Percentiles rank a stretch among this genome's conserved stretches.
phyloP scores from a whole-genome alignment of 1,284 basidiomycete genomes.

The Ceratobasidium sp. region DNA sequence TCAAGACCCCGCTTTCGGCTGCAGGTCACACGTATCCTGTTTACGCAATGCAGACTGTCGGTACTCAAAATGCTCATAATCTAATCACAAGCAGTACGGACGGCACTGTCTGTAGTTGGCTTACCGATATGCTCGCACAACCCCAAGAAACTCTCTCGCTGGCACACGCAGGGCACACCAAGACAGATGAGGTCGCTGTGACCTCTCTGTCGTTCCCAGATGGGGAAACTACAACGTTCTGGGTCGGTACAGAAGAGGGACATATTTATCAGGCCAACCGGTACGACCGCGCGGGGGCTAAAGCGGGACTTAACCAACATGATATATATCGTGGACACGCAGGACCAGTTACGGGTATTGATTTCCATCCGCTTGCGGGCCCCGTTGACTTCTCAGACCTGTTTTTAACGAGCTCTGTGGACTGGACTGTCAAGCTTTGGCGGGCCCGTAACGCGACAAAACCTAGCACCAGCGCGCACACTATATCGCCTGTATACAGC shows the following conservation, averaged over 20 bases:
- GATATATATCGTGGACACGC: slow-evolving; percentile 93
- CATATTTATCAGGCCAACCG: slow-evolving; percentile 94
- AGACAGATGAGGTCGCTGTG: slow-evolving; percentile 94
- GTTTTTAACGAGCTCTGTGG: slow-evolving; percentile 89
- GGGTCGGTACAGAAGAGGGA: slow-evolving; percentile 97
- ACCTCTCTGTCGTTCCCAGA: slow-evolving; percentile 92
- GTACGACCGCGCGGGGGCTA: slow-evolving; percentile 94
- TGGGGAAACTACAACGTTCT: slow-evolving; percentile 94
- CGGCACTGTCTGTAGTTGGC: slow-evolving; percentile 96
- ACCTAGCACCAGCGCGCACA: slow-evolving; percentile 61
- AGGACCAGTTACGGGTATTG: slow-evolving; percentile 90
- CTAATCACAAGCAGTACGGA: slow-evolving; percentile 95
- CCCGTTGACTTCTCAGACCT: slow-evolving; percentile 94
- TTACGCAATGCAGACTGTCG: slow-evolving; percentile 96
- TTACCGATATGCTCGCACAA: slow-evolving; percentile 97
- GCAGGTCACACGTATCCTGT: slow-evolving; percentile 98
- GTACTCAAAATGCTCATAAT: slow-evolving; percentile 98
- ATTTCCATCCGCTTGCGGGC: slow-evolving; percentile 92
- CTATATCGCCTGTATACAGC: slow-evolving; percentile 83
- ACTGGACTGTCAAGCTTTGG: slow-evolving; percentile 98
- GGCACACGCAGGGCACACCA: slow-evolving; percentile 83
- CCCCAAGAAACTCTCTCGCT: slow-evolving; percentile 96
- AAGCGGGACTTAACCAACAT: slow-evolving; percentile 90
- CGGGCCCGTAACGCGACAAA: slow-evolving; percentile 74
- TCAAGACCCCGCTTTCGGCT: slow-evolving; percentile 95